Evolutionary conservation across 2,329 filamentous ascomycete genomes (phyloP), one percentile per base, ranked within the genome.

Genomic region (Parasarocladium wereldwijsianum): DNA sequence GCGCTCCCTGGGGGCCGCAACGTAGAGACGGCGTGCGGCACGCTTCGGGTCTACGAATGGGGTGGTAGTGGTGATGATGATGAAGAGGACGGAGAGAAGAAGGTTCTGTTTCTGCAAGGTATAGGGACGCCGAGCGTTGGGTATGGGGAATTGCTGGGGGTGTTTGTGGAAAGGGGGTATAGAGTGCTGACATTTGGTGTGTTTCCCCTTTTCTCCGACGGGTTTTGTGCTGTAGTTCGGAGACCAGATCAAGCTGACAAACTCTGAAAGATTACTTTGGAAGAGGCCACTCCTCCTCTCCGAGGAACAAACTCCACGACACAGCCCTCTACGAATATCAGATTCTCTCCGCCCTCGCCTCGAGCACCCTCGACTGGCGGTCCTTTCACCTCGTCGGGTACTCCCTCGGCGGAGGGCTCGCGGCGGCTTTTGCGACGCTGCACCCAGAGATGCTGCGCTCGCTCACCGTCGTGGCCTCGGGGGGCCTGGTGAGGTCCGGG

Each of bases 111-210:
- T 16, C 54, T 92, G 11, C 84, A 87, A 49, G 84, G 84, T 5
- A 86, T 90, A 43, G 80, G 73, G 29, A 90, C 82, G 5, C 83
- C 84, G 1, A 75, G 73, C 36, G 58, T 86, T 27, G 66, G 79
- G 0, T 54, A 87, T 12, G 73, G 71, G 3, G 63, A 68, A 24
- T 48, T 90, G 20, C 78, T 77, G 10, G 60, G 71, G 44, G 66
- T 63, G 31, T 60, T 92, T 30, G 79, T 68, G 1, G 54, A 57
- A 6, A 62, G 60, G 33, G 79, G 81, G 1, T 85, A 69, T 48
- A 64, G 83, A 36, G 82, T 93, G 3, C 76, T 92, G 67, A 55
- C 87, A 2, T 84, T 87, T 45, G 75, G 71, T 69, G 54, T 52
- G 65, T 60, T 8, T 23, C 10, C 13, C 24, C 24, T 13, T 12